Evolutionary conservation across 805 yeast genomes (phyloP), one percentile per base, ranked within the genome.

Genomic region (Crinitomyces ghanaensis): DNA sequence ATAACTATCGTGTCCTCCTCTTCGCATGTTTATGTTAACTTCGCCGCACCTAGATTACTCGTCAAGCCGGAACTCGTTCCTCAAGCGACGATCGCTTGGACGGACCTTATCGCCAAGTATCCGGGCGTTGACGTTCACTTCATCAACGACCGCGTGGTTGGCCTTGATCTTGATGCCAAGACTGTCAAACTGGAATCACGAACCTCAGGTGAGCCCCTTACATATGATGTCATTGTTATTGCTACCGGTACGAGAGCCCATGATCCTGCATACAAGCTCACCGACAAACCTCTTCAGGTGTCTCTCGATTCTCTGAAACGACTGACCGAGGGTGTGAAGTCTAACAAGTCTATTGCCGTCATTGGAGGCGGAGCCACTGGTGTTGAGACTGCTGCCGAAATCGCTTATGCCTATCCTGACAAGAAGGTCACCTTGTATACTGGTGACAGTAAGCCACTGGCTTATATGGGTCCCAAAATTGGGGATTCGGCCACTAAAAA

Each of bases 301-400:
- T 18, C 38, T 13, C 17, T 30, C 12, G 31, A 36, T 5, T 30
- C 31, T 8, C 4, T 43, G 13, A 16, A 25, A 13, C 28, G 27
- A 4, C 30, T 33, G 20, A 4, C 15, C n/a, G 42, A 45, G 1
- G 46, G 49, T 9, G 56, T 70, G 28, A 49, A 46, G 8, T 27
- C 36, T 2, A 57, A 64, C 9, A 48, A 62, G 6, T 53, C 46
- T 5, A 57, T 70, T n/a, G 60, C 68, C 3, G 52, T 64, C 7
- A 60, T 68, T 34, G 75, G 75, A 5, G 73, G 66, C 9, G 75
- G 75, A 13, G 68, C 72, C 1, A 49, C 67, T 13, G 74, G 73
- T 3, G 60, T 66, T 27, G 74, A 69, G 45, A 50, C 64, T 19
- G 67, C 71, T 1, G 70, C 63, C 22, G 74, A 69, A 35, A 50